phyloP scores from a whole-genome alignment of 2,329 filamentous ascomycete genomes.

The Cytospora chrysosperma region DNA sequence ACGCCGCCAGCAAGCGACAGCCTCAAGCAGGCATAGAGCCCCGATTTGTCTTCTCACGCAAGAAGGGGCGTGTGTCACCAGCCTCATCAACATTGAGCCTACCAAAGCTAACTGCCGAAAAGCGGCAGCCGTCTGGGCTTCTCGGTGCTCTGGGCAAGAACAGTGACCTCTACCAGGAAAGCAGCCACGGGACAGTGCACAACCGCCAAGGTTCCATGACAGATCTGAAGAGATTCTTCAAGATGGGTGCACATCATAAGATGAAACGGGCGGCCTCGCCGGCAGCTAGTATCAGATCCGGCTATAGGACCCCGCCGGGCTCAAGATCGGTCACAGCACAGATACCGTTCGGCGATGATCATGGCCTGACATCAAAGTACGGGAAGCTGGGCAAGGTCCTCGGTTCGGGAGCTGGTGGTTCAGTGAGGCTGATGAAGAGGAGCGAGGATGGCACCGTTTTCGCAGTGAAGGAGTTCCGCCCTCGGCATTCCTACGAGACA shows the following conservation, averaged over 20 bases:
- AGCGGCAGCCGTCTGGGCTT: conserved; percentile 46
- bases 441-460: conserved; percentile 91
- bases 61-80: conserved; percentile 65
- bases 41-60: conserved; percentile 78
- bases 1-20: conserved; percentile 76
- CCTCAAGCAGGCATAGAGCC: conserved; percentile 70
- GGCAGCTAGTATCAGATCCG: conserved; percentile 52
- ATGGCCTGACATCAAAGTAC: conserved; percentile 86
- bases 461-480: conserved; percentile 94
- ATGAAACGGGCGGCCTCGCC: conserved; percentile 68
- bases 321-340: conserved; percentile 55
- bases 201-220: conserved; percentile 79
- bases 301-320: conserved; percentile 47
- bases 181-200: conserved; percentile 46
- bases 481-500: conserved; percentile 87
- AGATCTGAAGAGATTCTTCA: conserved; percentile 96
- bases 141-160: conserved; percentile 40
- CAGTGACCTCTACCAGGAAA: conserved; percentile 45
- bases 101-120: conserved; percentile 49
- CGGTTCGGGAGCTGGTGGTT: conserved; percentile 90
- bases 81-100: conserved; percentile 51
- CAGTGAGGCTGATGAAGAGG: conserved; percentile 89
- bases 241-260: conserved; percentile 68
- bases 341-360: conserved; percentile 91
- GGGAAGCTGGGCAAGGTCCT: conserved; percentile 94